Conservation (phyloP, 164 flowering plant species). For the Tetracentron sinense region DNA sequence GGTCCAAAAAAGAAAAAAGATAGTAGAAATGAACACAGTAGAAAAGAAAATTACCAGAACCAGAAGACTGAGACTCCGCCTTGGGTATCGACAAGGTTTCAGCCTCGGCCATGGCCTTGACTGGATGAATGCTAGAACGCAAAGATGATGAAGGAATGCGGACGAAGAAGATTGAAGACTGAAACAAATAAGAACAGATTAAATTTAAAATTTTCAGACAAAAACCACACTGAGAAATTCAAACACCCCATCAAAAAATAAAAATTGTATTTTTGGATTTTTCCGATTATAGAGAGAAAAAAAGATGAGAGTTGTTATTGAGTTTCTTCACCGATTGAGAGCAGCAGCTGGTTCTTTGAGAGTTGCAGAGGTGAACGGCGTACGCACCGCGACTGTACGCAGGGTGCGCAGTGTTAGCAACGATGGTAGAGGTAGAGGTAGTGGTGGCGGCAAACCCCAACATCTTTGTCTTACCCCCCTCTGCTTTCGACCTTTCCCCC, state of each 20-base stretch:
- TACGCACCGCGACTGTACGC: not conserved
- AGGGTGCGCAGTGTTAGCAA: not conserved
- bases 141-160: constrained; percentile 11
- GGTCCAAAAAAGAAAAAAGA: not conserved
- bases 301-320: not conserved
- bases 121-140: constrained; percentile 10
- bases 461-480: not conserved
- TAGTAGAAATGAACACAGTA: not conserved
- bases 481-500: not conserved
- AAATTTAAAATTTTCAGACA: too few relatives aligned
- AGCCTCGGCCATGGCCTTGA: constrained; percentile 33
- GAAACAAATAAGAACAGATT: not conserved
- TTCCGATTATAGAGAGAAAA: too few relatives aligned
- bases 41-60: constrained; percentile 16
- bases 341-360: not conserved
- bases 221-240: not conserved
- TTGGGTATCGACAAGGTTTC: constrained; percentile 19
- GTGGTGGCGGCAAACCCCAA: constrained; percentile 6
- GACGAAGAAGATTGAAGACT: constrained; percentile 12
- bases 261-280: not conserved
- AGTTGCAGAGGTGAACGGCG: constrained; percentile 2
- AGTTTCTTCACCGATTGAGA: constrained; percentile 2
- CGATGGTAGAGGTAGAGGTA: not conserved
- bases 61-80: constrained; percentile 12
- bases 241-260: not conserved